These are phyloP conservation scores for Suillus clintonianus DNA, from an alignment of 768 basidiomycete species.

Conservation along the genomic window DNA sequence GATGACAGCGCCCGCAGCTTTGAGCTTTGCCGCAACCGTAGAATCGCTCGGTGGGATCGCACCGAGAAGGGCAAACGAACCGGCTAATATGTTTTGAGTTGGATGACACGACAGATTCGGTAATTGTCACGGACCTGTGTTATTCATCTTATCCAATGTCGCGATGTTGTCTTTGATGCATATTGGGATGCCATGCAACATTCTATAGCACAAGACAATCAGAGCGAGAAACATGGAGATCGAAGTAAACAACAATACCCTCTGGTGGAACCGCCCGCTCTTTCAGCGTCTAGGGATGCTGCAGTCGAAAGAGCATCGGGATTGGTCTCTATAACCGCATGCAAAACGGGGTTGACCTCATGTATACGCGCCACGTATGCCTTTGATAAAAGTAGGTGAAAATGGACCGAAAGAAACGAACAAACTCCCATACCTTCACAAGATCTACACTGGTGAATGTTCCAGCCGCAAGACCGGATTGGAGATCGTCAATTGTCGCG, in stretches of 20 bases:
- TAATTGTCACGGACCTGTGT: background rate
- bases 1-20: background rate
- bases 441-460: conserved; percentile 2
- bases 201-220: background rate
- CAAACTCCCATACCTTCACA: background rate
- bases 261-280: background rate
- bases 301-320: background rate
- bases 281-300: background rate
- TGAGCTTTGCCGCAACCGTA: background rate
- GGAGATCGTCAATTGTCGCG: conserved; percentile 1
- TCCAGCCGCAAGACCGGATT: background rate
- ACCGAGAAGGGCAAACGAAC: background rate
- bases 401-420: background rate
- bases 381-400: background rate
- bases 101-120: background rate
- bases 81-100: background rate
- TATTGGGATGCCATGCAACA: background rate
- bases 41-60: conserved; percentile 6
- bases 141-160: conserved; percentile 2
- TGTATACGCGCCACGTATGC: conserved; percentile 4
- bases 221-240: background rate
- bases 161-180: conserved; percentile 2
- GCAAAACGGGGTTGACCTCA: background rate
- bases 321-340: background rate
- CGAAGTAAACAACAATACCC: background rate